Base-by-base conservation (phyloP, 1,284 basidiomycete genomes). In the Sanghuangporus baumii region DNA sequence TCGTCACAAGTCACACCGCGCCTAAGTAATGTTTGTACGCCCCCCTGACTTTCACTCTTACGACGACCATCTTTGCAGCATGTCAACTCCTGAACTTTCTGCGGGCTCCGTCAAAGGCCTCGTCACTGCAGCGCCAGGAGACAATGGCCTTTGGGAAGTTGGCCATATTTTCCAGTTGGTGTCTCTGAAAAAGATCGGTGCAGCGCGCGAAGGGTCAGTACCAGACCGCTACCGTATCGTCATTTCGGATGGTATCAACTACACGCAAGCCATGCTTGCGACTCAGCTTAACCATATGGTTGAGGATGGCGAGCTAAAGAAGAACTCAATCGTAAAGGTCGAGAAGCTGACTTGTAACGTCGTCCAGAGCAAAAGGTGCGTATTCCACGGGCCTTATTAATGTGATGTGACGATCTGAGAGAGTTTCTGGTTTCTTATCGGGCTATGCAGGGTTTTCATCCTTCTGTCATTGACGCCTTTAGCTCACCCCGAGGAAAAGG, bases 221-320 rank as follows among this genome's bases (percentile, higher is more conserved):
- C 67, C 78, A 47, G 87, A 89, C 69, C 79, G 89, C 65, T 88
- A 83, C 74, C 84, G 89, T 64, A 80, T 90, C 63, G 88, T 91
- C 69, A 76, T 91, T 38, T 91, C 89, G 1, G 95, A 97, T 73
- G 93, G 95, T 52, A 76, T 80, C 38, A 76, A 91, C 70, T 96
- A 92, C 72, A 80, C 92, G 59, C 95, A 96, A 74, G 88, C 92
- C 37, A 98, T 99, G 97, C 81, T 99, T 46, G 93, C 94, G 3
- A 97, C 96, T 0, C 92, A 95, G 73, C 82, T 96, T 59, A 98
- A 98, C 71, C 70, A 81, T 18, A 76, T 93, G 66, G 87, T 97
- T 38, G 81, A 88, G 26, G 80, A 85, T 1, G 84, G 87, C n/a
- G 71, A 80, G 9, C 79, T 99, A 55, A 75, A 79, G 56, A 93